These are phyloP conservation scores for Podospora pseudoanserina DNA, from an alignment of 495 filamentous ascomycete species.

Conservation along the genomic window DNA sequence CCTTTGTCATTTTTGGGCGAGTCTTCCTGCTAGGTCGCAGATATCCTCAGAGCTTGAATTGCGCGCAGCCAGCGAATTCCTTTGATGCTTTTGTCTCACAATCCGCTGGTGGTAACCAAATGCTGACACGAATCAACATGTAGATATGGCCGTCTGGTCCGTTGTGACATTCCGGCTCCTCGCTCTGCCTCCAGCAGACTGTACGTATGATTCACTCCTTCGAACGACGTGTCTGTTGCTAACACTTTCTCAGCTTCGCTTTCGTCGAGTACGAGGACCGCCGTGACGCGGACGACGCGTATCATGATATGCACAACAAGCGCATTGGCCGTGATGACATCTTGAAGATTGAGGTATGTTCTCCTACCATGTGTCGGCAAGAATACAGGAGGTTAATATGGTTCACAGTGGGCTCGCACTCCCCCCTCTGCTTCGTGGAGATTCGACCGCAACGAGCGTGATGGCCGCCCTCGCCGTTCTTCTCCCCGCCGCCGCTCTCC, in stretches of 20 bases:
- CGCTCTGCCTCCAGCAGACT: slow-evolving; percentile 87
- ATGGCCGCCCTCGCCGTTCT: slow-evolving; percentile 58
- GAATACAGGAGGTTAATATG: slow-evolving; percentile 11
- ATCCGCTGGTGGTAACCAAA: slow-evolving; percentile 24
- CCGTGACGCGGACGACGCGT: slow-evolving; percentile 98
- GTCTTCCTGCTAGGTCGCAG: slow-evolving; percentile 36
- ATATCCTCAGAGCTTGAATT: slow-evolving; percentile 26
- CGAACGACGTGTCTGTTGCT: not conserved
- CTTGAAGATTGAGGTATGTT: slow-evolving; percentile 90
- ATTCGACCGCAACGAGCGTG: slow-evolving; percentile 62
- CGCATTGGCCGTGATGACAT: slow-evolving; percentile 93
- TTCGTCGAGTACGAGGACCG: slow-evolving; percentile 99
- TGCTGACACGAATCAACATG: slow-evolving; percentile 39
- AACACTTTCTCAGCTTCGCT: slow-evolving; percentile 65
- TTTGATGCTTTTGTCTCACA: slow-evolving; percentile 15
- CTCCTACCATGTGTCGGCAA: slow-evolving; percentile 5
- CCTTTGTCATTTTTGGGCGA: slow-evolving; percentile 34
- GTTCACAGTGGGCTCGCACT: slow-evolving; percentile 86
- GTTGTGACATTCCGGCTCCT: slow-evolving; percentile 96
- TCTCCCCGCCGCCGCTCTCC: slow-evolving; percentile 71
- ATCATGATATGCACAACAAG: slow-evolving; percentile 99
- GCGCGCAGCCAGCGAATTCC: slow-evolving; percentile 25
- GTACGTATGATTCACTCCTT: slow-evolving; percentile 57
- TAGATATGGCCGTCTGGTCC: slow-evolving; percentile 97
- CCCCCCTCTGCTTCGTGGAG: slow-evolving; percentile 98